Percentiles rank a stretch among this genome's conserved stretches.
Evolutionary conservation across 306 rosid genomes (phyloP).

Genomic region (Vigna trinervia): DNA sequence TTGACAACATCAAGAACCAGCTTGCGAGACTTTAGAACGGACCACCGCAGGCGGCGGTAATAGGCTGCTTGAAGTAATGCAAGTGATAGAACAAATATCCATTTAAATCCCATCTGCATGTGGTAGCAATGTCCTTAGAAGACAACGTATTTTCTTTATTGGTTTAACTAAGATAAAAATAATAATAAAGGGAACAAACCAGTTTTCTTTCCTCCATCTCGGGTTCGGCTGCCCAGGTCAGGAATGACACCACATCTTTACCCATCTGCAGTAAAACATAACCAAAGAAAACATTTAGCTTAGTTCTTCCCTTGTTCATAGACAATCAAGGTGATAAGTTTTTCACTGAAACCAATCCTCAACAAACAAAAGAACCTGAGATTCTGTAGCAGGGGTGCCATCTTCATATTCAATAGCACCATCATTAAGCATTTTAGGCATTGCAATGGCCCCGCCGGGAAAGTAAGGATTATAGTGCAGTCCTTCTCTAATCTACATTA

Average conservation of each 20-base stretch:
- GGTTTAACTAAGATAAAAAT: background rate
- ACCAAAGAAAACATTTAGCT: background rate
- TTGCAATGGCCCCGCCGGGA: constrained; percentile 99
- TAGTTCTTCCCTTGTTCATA: constrained; percentile 7
- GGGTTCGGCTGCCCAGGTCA: constrained; percentile 97
- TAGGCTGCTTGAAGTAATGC: constrained; percentile 96
- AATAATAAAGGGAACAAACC: constrained; percentile 55
- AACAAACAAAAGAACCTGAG: constrained; percentile 66
- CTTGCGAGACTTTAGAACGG: constrained; percentile 94
- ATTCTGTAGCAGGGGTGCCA: constrained; percentile 91
- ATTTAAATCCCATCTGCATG: constrained; percentile 97
- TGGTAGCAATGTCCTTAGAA: constrained; percentile 11
- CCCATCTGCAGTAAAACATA: constrained; percentile 77
- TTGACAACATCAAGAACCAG: constrained; percentile 96
- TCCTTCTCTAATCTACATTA: constrained; percentile 89
- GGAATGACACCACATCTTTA: constrained; percentile 85
- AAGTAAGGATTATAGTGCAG: constrained; percentile 95
- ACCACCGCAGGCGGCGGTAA: constrained; percentile 93
- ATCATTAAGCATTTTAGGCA: constrained; percentile 99
- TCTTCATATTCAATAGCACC: constrained; percentile 98
- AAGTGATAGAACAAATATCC: constrained; percentile 93
- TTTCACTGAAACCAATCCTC: constrained; percentile 16
- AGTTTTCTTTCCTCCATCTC: constrained; percentile 99
- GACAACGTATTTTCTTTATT: background rate
- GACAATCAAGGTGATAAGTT: background rate